Conservation (phyloP, 768 basidiomycete species). For the Multifurca ochricompacta region DNA sequence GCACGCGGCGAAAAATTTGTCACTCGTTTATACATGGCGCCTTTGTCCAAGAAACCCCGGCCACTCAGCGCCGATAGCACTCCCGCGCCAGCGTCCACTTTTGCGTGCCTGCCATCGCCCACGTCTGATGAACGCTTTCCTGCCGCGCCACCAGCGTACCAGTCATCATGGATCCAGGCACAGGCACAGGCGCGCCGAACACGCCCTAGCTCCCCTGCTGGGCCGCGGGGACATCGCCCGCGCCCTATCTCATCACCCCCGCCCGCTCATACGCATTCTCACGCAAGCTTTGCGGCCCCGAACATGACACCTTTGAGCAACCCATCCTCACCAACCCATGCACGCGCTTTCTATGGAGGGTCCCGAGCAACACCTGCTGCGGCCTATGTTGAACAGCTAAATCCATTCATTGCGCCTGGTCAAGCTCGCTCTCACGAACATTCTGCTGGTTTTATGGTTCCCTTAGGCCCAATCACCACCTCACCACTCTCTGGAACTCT, state of each 20-base stretch:
- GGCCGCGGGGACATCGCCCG: constrained; percentile 19
- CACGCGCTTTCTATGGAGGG: constrained; percentile 8
- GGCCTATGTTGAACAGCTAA: background rate
- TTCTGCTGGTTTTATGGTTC: constrained; percentile 7
- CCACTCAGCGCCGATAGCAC: constrained; percentile 14
- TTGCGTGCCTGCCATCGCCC: constrained; percentile 12
- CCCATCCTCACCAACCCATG: constrained; percentile 1
- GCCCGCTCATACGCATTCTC: constrained; percentile 9
- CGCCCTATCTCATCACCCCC: constrained; percentile 20
- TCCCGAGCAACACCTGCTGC: constrained; percentile 1
- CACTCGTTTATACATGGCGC: constrained; percentile 37
- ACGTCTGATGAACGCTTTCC: constrained; percentile 12
- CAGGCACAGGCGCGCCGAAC: constrained; percentile 13
- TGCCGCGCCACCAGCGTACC: constrained; percentile 17
- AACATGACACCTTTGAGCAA: constrained; percentile 4
- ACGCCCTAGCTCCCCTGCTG: constrained; percentile 20
- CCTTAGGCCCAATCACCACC: constrained; percentile 8
- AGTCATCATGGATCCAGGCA: constrained; percentile 10
- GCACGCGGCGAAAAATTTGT: constrained; percentile 29
- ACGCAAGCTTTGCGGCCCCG: background rate
- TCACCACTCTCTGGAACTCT: constrained; percentile 24
- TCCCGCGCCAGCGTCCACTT: background rate
- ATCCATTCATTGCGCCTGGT: constrained; percentile 4
- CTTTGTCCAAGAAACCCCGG: constrained; percentile 29
- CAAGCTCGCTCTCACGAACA: constrained; percentile 6